These are phyloP conservation scores for Arbutus unedo DNA, from an alignment of 148 eudicot species.

Conservation along the genomic window DNA sequence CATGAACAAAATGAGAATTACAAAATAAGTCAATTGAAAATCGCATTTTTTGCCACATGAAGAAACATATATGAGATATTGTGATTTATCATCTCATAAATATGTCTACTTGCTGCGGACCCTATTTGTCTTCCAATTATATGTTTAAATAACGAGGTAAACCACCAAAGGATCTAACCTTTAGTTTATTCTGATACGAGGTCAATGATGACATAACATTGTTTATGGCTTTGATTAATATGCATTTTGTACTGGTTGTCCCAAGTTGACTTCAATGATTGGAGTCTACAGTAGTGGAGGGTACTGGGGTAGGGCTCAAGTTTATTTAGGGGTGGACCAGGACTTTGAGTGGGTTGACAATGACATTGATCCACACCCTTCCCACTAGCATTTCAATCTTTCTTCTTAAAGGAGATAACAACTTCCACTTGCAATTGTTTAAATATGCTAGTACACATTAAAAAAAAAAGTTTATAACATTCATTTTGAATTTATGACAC, in stretches of 20 bases:
- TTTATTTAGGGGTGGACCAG: not conserved
- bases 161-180: not conserved
- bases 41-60: too few relatives aligned
- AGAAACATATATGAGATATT: too few relatives aligned
- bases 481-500: too few relatives aligned
- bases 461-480: too few relatives aligned
- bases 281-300: slow-evolving; percentile 13
- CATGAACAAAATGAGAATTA: too few relatives aligned
- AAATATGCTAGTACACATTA: too few relatives aligned
- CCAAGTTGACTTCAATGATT: slow-evolving; percentile 15
- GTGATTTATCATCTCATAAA: not conserved
- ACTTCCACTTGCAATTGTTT: not conserved
- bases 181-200: not conserved
- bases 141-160: not conserved
- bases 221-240: not conserved
- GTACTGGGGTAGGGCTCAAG: not conserved
- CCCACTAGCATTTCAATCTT: not conserved
- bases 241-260: slow-evolving; percentile 4
- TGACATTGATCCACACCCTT: not conserved
- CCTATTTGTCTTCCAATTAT: not conserved
- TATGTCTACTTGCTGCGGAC: not conserved
- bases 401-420: not conserved
- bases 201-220: not conserved
- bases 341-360: not conserved
- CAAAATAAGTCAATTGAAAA: too few relatives aligned